Evolutionary conservation across 495 filamentous ascomycete species (phyloP).

Genomic region (Beverwykella pulmonaria): DNA sequence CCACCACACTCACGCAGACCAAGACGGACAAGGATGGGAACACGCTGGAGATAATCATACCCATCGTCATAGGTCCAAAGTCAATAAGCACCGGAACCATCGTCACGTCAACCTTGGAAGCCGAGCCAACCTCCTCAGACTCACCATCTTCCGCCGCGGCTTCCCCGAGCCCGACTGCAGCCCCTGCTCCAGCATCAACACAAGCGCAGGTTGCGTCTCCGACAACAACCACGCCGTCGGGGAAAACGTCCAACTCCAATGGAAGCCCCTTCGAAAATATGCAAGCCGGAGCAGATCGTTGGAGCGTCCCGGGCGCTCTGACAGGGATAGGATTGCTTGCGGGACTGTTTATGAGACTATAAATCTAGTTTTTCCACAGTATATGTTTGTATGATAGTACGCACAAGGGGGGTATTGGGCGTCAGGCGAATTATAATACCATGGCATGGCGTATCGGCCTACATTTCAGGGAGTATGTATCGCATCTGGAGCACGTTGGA

Average conservation of each 20-base stretch:
- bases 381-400: slow-evolving; percentile 2
- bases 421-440: not conserved
- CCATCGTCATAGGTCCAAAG: slow-evolving; percentile 22
- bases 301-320: not conserved
- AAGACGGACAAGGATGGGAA: slow-evolving; percentile 23
- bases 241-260: slow-evolving; percentile 12
- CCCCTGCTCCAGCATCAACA: not conserved
- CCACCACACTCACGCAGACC: slow-evolving; percentile 16
- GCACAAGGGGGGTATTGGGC: not conserved
- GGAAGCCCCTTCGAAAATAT: slow-evolving; percentile 30
- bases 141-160: slow-evolving; percentile 3
- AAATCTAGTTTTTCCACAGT: not conserved
- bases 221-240: not conserved
- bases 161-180: slow-evolving; percentile 9
- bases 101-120: slow-evolving; percentile 15
- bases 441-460: not conserved
- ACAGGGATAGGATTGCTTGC: slow-evolving; percentile 5
- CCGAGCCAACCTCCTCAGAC: not conserved
- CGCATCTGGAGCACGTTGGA: not conserved
- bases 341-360: slow-evolving; percentile 15
- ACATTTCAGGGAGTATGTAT: not conserved
- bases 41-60: slow-evolving; percentile 20
- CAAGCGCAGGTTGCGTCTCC: slow-evolving; percentile 8
- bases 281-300: slow-evolving; percentile 23
- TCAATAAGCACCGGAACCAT: slow-evolving; percentile 3